Conservation (phyloP, 2,329 filamentous ascomycete species). For the Apiospora malaysiana region DNA sequence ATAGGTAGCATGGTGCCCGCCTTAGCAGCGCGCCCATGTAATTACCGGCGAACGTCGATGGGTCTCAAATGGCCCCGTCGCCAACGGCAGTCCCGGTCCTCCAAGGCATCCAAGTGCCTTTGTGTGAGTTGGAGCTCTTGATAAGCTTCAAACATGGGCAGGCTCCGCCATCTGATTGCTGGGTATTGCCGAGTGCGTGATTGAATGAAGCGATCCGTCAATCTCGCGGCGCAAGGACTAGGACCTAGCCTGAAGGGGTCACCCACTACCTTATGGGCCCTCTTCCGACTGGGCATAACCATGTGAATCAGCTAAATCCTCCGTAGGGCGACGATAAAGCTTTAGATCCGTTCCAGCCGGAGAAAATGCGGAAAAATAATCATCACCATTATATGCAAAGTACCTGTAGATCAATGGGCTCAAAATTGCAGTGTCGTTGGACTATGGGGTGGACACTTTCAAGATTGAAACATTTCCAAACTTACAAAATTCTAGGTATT, state of each 20-base stretch:
- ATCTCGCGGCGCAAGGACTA: neutral
- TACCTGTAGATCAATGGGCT: neutral
- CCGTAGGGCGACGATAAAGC: neutral
- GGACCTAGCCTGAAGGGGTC: too few species aligned
- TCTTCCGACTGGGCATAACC: neutral
- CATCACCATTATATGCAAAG: neutral
- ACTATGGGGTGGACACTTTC: neutral
- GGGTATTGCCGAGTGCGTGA: neutral
- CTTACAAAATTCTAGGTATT: too few species aligned
- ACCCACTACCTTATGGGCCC: neutral
- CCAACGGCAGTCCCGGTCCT: neutral
- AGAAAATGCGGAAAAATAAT: neutral
- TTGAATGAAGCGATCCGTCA: neutral
- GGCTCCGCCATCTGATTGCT: neutral
- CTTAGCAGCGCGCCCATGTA: neutral
- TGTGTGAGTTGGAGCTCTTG: neutral
- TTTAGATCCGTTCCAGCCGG: neutral
- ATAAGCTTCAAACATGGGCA: neutral
- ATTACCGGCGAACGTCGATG: neutral
- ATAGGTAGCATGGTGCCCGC: neutral
- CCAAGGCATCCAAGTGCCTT: neutral
- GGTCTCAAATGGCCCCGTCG: neutral
- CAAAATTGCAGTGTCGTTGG: neutral
- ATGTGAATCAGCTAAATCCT: constrained; percentile 8
- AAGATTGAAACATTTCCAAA: neutral